Base-by-base conservation (phyloP, 352 stramenopile species). In the Globisporangium spinosum region DNA sequence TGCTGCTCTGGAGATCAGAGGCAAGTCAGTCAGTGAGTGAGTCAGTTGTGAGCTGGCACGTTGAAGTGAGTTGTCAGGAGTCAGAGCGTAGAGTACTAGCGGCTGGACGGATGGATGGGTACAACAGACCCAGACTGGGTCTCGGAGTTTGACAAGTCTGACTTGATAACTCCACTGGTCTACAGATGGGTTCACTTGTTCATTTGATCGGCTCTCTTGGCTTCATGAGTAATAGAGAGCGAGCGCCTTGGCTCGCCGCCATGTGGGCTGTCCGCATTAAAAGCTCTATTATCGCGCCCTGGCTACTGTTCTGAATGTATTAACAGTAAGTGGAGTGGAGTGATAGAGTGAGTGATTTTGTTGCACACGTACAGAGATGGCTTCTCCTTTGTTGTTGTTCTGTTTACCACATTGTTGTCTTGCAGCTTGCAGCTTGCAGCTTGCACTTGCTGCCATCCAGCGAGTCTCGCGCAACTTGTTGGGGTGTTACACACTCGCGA, bases 71-170 rank as follows among this genome's bases (percentile, higher is more conserved):
- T 9, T 32, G 27, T n/a, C 40, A 49, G 4, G n/a, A 62, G 56
- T 32, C 56, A 49, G 56, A 29, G 1, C n/a, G 32, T 23, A 62
- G 32, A 62, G 10, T 35, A 6, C 20, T 8, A 29, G 23, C 55
- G 13, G 54, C 9, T n/a, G 20, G 29, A 62, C 20, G 56, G 55
- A 61, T 61, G 55, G 29, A 61, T 61, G 56, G 56, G 56, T 61
- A 32, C 56, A 61, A n/a, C 12, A 45, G 38, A 51, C 17, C 22
- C 12, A 45, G 38, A 51, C 43, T 51, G 17, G 2, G 43, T 51
- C 43, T 51, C 17, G 43, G 17, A n/a, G 15, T 23, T 12, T 22
- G 43, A 12, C 17, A 9, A 51, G 6, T 38, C 56, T 32, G 56
- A 62, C 56, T 62, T 38, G 32, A 62, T 62, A 23, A 38, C 49